These are phyloP conservation scores for Takashimella koratensis DNA, from an alignment of 1,284 basidiomycete genomes.

Conservation along the genomic window DNA sequence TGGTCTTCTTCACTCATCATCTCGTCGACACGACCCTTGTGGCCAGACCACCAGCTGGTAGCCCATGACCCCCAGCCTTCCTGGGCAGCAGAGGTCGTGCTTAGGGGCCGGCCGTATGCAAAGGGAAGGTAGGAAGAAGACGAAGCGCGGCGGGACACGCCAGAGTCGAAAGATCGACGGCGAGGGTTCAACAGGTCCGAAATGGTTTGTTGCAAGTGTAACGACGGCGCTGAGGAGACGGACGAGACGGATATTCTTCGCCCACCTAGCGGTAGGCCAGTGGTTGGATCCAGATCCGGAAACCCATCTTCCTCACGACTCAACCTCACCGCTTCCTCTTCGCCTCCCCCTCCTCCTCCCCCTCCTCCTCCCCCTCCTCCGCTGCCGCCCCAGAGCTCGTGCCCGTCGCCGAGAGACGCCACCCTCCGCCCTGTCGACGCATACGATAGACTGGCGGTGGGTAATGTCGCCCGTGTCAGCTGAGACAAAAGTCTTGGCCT, in stretches of 20 bases:
- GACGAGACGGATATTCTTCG: constrained; percentile 3
- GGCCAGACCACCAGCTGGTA: constrained; percentile 41
- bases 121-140: neutral
- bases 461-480: constrained; percentile 34
- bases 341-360: too few species aligned
- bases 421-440: too few species aligned
- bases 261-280: constrained; percentile 30
- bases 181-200: constrained; percentile 28
- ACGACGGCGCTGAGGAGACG: constrained; percentile 20
- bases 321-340: too few species aligned
- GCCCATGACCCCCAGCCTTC: constrained; percentile 29
- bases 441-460: constrained; percentile 33
- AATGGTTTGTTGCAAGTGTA: constrained; percentile 44
- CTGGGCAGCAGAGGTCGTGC: too few species aligned
- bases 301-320: constrained; percentile 34
- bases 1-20: constrained; percentile 61
- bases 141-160: constrained; percentile 4
- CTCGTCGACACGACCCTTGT: constrained; percentile 57
- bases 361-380: too few species aligned
- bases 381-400: too few species aligned
- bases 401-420: too few species aligned
- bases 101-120: constrained; percentile 4
- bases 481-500: constrained; percentile 35
- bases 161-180: too few species aligned
- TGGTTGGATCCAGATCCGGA: constrained; percentile 42